Base-by-base conservation (phyloP, 306 rosid genomes). In the Leucaena leucocephala region DNA sequence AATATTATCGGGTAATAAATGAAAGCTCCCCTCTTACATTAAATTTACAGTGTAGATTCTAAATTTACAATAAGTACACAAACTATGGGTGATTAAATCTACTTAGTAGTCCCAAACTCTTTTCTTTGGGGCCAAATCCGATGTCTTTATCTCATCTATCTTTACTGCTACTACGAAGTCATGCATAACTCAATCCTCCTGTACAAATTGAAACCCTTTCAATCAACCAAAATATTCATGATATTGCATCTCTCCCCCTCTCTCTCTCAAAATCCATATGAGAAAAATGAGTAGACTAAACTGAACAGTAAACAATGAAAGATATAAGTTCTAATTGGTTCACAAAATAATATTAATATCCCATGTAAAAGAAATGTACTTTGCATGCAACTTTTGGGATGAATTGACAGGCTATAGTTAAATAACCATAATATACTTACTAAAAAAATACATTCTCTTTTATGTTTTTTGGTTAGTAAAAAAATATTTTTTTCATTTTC, bases 151-250 rank as follows among this genome's bases (percentile, higher is more conserved):
- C 43, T 76, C 90, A 78, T 91, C 97, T 68, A 94, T 86, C 82
- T 88, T 94, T 68, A 97, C 92, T 46, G 97, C 97, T 8, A 94
- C 87, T 50, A 94, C 86, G 86, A 87, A 94, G 85, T 94, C 98
- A 85, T 92, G 92, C 92, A 94, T 75, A 27, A 50, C 91, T 92
- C 86, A 94, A 91, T 69, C 98, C 98, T 73, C 97, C 98, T 94
- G 94, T 97, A 84, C 78, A 78, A 79, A 48, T 71, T 74, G 38
- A 36, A 74, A 61, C 72, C 46, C 40, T 74, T 79, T 72, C 80
- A 42, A 11, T 42, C 38, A 68, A 43, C 55, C 38, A 44, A 68
- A 43, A 68, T 12, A 54, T 68, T 27, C 27, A 27, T 27, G 27
- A 27, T 27, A 42, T 59, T 40, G 69, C 22, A 13, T n/a, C 7